A percentile compares a stretch with the other conserved stretches of the same genome.
These are phyloP conservation scores for Pittosporum tobira DNA, from an alignment of 129 eudicot genomes.

Conservation along the genomic window DNA sequence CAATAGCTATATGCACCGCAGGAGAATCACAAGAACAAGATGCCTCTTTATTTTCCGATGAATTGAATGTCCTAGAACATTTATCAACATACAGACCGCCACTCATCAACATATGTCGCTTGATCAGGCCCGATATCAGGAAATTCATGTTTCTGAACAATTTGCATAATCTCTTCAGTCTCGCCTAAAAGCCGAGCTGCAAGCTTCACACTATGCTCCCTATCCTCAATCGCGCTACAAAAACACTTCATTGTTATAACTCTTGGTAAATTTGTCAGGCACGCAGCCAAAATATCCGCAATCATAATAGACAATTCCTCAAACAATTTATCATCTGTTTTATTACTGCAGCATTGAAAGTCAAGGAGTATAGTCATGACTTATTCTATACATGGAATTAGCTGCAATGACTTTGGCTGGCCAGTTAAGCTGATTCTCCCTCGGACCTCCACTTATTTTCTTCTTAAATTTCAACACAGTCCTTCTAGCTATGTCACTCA, in stretches of 20 bases:
- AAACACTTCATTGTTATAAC: slow-evolving; percentile 55
- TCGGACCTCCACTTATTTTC: not conserved
- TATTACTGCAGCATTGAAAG: not conserved
- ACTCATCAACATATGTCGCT: slow-evolving; percentile 41
- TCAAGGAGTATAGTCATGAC: slow-evolving; percentile 14
- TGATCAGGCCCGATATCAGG: slow-evolving; percentile 35
- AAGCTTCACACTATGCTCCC: slow-evolving; percentile 41
- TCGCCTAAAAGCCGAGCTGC: slow-evolving; percentile 58
- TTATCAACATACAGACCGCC: slow-evolving; percentile 41
- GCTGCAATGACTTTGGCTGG: slow-evolving; percentile 17
- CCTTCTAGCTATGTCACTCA: slow-evolving; percentile 9
- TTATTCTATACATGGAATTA: slow-evolving; percentile 25
- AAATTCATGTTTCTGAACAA: slow-evolving; percentile 27
- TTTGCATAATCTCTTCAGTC: slow-evolving; percentile 40
- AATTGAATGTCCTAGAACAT: slow-evolving; percentile 1
- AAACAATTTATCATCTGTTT: slow-evolving; percentile 20
- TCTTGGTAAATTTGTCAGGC: slow-evolving; percentile 48
- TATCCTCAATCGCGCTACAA: slow-evolving; percentile 44
- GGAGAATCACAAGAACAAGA: slow-evolving; percentile 21
- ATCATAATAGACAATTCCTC: slow-evolving; percentile 39
- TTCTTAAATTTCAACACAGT: slow-evolving; percentile 7
- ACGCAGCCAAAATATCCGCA: slow-evolving; percentile 42
- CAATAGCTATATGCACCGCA: slow-evolving; percentile 35
- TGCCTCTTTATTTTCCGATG: slow-evolving; percentile 11
- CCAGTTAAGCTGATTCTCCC: slow-evolving; percentile 10